These are phyloP conservation scores for Balakata baccata DNA, from an alignment of 345 rosid genomes.

Conservation along the genomic window DNA sequence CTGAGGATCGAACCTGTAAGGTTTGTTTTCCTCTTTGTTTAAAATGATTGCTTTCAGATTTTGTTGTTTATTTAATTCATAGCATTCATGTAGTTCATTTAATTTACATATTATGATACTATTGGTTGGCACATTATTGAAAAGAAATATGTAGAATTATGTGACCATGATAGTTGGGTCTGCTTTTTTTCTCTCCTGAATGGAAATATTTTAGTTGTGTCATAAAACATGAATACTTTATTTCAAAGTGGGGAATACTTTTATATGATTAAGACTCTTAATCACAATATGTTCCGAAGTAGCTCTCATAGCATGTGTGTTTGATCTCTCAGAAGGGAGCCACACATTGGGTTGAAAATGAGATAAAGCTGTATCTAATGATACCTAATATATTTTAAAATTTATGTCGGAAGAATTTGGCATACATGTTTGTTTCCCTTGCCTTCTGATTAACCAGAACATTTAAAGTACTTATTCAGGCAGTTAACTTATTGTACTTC, in stretches of 20 bases:
- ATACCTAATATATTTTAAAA: background rate
- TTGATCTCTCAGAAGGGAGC: background rate
- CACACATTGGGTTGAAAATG: background rate
- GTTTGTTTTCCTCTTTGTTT: constrained; percentile 29
- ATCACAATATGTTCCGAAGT: background rate
- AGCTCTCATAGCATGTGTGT: background rate
- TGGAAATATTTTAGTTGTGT: background rate
- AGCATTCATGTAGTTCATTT: background rate
- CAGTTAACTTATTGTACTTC: background rate
- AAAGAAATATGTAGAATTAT: background rate
- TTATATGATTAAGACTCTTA: background rate
- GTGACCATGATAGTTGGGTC: background rate
- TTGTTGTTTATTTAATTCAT: background rate
- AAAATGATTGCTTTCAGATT: background rate
- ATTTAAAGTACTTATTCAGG: background rate
- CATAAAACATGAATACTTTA: background rate
- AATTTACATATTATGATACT: background rate
- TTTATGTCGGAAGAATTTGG: background rate
- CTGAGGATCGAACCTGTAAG: constrained; percentile 85
- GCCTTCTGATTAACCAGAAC: background rate
- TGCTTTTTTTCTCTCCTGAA: background rate
- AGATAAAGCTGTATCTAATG: background rate
- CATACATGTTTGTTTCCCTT: background rate
- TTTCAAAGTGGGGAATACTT: background rate
- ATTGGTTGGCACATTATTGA: background rate